Conservation (phyloP, 176 grass and related monocot genomes). For the Carex cristatella region DNA sequence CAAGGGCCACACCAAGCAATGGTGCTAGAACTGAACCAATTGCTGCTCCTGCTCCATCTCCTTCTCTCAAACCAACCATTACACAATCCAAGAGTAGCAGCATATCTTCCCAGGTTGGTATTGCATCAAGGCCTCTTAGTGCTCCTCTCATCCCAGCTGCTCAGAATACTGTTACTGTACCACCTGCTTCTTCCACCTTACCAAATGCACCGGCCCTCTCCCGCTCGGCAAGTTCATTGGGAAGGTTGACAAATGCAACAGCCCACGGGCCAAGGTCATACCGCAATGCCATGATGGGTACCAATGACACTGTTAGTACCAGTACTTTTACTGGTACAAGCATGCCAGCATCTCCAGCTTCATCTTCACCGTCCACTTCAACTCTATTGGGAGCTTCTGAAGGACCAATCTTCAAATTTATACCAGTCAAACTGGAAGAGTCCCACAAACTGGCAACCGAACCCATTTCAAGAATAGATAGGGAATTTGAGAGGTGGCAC, state of each 20-base stretch:
- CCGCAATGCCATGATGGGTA: slow-evolving; percentile 86
- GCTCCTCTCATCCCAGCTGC: slow-evolving; percentile 63
- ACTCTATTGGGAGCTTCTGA: slow-evolving; percentile 33
- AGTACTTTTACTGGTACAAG: slow-evolving; percentile 24
- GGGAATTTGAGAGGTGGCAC: slow-evolving; percentile 49
- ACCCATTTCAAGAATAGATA: slow-evolving; percentile 25
- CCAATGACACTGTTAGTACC: slow-evolving; percentile 27
- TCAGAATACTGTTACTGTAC: slow-evolving; percentile 33
- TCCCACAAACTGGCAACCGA: slow-evolving; percentile 18
- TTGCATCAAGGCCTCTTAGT: slow-evolving; percentile 55
- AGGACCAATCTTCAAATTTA: slow-evolving; percentile 19
- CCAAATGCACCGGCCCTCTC: slow-evolving; percentile 45
- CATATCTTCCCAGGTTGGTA: slow-evolving; percentile 25
- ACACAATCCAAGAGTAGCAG: slow-evolving; percentile 4
- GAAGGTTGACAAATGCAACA: slow-evolving; percentile 52
- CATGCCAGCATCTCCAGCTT: slow-evolving; percentile 37
- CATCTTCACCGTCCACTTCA: slow-evolving; percentile 35
- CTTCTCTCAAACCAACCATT: slow-evolving; percentile 3
- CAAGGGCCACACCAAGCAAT: slow-evolving; percentile 21
- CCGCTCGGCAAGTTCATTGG: slow-evolving; percentile 65
- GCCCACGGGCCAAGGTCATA: slow-evolving; percentile 68
- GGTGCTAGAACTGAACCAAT: slow-evolving; percentile 9
- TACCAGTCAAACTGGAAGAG: slow-evolving; percentile 32
- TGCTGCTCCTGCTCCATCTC: slow-evolving; percentile 1
- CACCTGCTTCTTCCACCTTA: slow-evolving; percentile 32